Evolutionary conservation across 768 basidiomycete genomes (phyloP).

Genomic region (Mycena albidolilacea): DNA sequence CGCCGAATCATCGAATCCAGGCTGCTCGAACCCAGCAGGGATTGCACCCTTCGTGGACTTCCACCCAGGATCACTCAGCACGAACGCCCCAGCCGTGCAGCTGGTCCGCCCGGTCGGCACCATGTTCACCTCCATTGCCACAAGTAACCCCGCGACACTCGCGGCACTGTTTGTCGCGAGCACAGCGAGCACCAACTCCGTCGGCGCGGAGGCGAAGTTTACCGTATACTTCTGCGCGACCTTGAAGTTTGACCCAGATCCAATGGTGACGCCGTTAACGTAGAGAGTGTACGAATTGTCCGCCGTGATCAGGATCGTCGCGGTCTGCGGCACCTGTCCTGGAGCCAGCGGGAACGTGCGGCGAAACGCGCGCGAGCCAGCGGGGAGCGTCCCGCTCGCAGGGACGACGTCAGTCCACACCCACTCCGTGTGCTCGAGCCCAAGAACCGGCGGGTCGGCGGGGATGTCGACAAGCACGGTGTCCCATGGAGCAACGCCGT

Average conservation of each 20-base stretch:
- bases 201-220: not conserved
- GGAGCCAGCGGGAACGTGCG: not conserved
- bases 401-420: not conserved
- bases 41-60: not conserved
- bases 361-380: constrained; percentile 1
- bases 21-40: constrained; percentile 6
- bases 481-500: not conserved
- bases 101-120: not conserved
- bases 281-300: not conserved
- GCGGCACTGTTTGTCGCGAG: not conserved
- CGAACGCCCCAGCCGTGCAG: not conserved
- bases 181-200: not conserved
- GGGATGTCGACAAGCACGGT: not conserved
- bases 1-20: not conserved
- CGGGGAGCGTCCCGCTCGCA: not conserved
- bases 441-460: not conserved
- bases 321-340: not conserved
- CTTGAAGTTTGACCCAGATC: not conserved
- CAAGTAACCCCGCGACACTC: not conserved
- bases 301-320: not conserved
- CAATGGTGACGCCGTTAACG: constrained; percentile 1
- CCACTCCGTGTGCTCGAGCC: not conserved
- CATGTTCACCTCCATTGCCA: not conserved
- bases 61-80: not conserved
- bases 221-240: not conserved